Conservation (phyloP, 805 yeast species). For the Blastobotrys attinorum region DNA sequence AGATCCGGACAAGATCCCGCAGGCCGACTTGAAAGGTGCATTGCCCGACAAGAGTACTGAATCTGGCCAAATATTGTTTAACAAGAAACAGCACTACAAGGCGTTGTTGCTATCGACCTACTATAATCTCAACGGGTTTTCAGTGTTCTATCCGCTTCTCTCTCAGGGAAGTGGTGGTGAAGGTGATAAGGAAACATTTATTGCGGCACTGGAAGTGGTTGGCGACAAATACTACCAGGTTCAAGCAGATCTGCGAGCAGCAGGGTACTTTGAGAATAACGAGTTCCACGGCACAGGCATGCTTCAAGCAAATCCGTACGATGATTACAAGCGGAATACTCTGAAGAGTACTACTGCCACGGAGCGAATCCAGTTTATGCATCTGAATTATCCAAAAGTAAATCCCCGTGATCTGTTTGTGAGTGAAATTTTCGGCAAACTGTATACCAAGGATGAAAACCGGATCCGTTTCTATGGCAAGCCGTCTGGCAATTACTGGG, state of each 20-base stretch:
- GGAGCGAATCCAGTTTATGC: conserved; percentile 40
- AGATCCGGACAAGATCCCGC: conserved; percentile 33
- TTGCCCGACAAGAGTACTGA: conserved; percentile 65
- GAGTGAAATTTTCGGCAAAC: conserved; percentile 18
- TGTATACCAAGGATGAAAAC: conserved; percentile 31
- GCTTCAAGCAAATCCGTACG: conserved; percentile 67
- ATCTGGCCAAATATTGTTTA: conserved; percentile 57
- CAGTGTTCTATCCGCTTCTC: conserved; percentile 49
- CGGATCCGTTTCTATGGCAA: conserved; percentile 54
- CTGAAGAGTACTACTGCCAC: conserved; percentile 6
- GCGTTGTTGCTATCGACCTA: conserved; percentile 53
- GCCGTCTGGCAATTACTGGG: conserved; percentile 16
- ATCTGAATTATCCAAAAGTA: conserved; percentile 60
- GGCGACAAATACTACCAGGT: conserved; percentile 51
- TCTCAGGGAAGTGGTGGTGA: conserved; percentile 65
- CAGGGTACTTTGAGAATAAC: conserved; percentile 32
- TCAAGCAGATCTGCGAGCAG: conserved; percentile 29
- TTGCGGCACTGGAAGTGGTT: conserved; percentile 62
- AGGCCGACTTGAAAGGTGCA: conserved; percentile 59
- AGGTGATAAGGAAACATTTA: conserved; percentile 74
- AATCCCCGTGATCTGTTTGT: conserved; percentile 46
- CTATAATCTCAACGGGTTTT: conserved; percentile 59
- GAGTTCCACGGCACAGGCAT: conserved; percentile 58
- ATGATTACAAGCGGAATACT: conserved; percentile 37
- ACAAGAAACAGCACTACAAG: conserved; percentile 48